Conservation (phyloP, 2,329 filamentous ascomycete genomes). For the Byssochlamys sp. region DNA sequence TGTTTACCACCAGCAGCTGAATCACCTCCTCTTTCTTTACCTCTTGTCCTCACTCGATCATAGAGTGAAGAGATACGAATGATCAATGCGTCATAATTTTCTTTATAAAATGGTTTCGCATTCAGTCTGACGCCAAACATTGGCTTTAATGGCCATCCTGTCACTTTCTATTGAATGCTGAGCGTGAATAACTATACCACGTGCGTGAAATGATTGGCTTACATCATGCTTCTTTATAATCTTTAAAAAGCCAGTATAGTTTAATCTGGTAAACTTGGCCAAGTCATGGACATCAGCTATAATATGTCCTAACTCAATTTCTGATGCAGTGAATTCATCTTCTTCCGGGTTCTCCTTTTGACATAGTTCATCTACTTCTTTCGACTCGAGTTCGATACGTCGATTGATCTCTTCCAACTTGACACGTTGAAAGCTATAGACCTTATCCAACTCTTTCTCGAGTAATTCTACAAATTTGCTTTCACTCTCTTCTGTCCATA, state of each 20-base stretch:
- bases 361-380: slow-evolving; percentile 75
- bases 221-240: slow-evolving; percentile 99
- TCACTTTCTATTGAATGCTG: slow-evolving; percentile 85
- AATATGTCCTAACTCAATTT: slow-evolving; percentile 91
- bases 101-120: slow-evolving; percentile 95
- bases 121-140: slow-evolving; percentile 92
- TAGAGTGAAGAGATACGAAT: slow-evolving; percentile 91
- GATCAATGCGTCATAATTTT: slow-evolving; percentile 94
- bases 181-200: not conserved
- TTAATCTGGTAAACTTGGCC: slow-evolving; percentile 94
- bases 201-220: slow-evolving; percentile 31
- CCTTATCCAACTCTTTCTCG: slow-evolving; percentile 89
- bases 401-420: slow-evolving; percentile 93
- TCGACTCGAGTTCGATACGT: slow-evolving; percentile 76
- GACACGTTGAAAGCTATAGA: slow-evolving; percentile 92
- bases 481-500: slow-evolving; percentile 89
- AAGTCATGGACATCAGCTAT: slow-evolving; percentile 97
- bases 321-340: slow-evolving; percentile 85
- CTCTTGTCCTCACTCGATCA: slow-evolving; percentile 83
- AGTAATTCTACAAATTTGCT: slow-evolving; percentile 75
- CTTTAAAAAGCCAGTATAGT: slow-evolving; percentile 98
- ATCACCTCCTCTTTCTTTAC: slow-evolving; percentile 86
- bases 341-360: slow-evolving; percentile 59
- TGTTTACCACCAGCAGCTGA: slow-evolving; percentile 81
- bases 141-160: slow-evolving; percentile 81